Evolutionary conservation across 306 rosid genomes (phyloP), one percentile per base, ranked within the genome.

Genomic region (Chamaecrista fasciculata): DNA sequence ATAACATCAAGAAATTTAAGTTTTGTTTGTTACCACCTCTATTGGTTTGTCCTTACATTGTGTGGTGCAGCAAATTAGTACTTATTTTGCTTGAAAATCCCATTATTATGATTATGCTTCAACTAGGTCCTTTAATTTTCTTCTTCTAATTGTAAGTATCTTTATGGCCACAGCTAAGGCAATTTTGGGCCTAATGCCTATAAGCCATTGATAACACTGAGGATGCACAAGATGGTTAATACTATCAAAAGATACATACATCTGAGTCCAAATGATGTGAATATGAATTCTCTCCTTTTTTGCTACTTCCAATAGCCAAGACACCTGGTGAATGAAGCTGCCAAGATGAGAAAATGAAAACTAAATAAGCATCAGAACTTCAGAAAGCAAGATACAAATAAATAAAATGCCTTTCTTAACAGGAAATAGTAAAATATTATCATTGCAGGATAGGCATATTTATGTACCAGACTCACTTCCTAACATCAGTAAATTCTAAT

Each of bases 281-380:
- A 73, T 94, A 94, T 61, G 98, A 94, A 73, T 94, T 94, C 81
- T 94, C 96, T 75, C 97, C 98, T 82, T 94, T 94, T 92, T 51
- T 86, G 88, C 98, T 94, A 81, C 98, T 94, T 88, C 98, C 98
- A 76, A 90, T 86, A 58, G 98, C 84, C 84, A 94, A 83, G 76
- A 86, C 96, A 78, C 94, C 96, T 0, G 97, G 95, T 46, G 98
- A 94, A 28, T 86, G 97, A 85, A 94, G 92, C 98, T 94, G 96
- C 66, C 81, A 73, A 74, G 51, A 69, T 67, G 73, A 81, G 80
- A 67, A 73, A 76, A 73, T 20, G 31, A 65, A 12, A 67, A 76
- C 33, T 47, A 31, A 23, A 65, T 89, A 72, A 82, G 79, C 62
- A 70, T 20, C 59, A 66, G 73, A 76, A 61, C 28, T 15, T 47